phyloP scores from a whole-genome alignment of 768 basidiomycete species.

The Nidularia pulvinata region DNA sequence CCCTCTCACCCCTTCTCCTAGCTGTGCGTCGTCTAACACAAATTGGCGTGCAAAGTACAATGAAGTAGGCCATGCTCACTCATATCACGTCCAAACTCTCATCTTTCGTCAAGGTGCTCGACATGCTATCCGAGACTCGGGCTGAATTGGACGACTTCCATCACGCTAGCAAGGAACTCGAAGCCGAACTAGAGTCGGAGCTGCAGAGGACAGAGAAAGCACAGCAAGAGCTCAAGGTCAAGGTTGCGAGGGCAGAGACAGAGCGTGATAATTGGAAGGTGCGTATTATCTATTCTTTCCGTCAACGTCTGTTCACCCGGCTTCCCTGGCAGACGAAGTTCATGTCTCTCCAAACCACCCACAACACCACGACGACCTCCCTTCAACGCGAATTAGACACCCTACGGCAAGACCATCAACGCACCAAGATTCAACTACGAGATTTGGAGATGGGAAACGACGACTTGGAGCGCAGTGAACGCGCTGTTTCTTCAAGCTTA shows the following conservation, averaged over 20 bases:
- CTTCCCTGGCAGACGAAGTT: constrained; percentile 62
- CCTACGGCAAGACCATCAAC: constrained; percentile 73
- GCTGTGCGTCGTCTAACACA: constrained; percentile 51
- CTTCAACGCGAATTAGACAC: constrained; percentile 91
- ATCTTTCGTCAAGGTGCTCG: constrained; percentile 48
- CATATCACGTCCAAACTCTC: neutral
- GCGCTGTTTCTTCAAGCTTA: constrained; percentile 81
- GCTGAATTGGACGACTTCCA: constrained; percentile 89
- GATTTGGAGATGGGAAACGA: constrained; percentile 98
- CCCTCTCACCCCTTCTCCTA: constrained; percentile 20
- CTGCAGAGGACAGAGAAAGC: constrained; percentile 85
- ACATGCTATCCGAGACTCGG: constrained; percentile 84
- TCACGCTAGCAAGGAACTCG: constrained; percentile 85
- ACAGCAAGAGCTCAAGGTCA: constrained; percentile 77
- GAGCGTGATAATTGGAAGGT: constrained; percentile 97
- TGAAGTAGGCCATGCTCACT: constrained; percentile 39
- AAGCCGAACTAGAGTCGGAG: constrained; percentile 92
- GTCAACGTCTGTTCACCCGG: constrained; percentile 2
- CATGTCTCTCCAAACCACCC: constrained; percentile 84
- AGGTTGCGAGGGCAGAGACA: constrained; percentile 64
- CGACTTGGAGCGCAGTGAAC: constrained; percentile 93
- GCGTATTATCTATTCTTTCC: constrained; percentile 14
- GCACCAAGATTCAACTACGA: constrained; percentile 70
- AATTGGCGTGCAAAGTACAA: constrained; percentile 84
- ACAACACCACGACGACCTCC: constrained; percentile 89